Conservation (phyloP, 192 early-diverging fungal genomes). For the Borealophlyctis nickersoniae region DNA sequence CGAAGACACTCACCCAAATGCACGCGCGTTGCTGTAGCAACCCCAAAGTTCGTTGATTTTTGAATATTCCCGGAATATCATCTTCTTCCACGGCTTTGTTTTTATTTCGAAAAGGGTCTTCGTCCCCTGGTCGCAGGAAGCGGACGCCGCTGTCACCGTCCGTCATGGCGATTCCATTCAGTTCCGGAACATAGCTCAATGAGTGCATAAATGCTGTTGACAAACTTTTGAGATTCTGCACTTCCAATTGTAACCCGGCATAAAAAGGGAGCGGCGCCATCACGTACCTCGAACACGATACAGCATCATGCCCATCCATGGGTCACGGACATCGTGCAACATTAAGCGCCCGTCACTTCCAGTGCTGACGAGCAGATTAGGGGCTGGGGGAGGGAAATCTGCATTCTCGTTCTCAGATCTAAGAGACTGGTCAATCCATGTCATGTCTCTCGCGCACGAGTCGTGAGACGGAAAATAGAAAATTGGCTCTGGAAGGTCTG, state of each 20-base stretch:
- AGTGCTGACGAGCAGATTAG: slow-evolving; percentile 10
- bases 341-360: slow-evolving; percentile 32
- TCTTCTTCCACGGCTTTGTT: slow-evolving; percentile 9
- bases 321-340: slow-evolving; percentile 32
- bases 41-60: neutral
- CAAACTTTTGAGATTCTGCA: too few species aligned
- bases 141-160: slow-evolving; percentile 32
- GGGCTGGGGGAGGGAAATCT: neutral
- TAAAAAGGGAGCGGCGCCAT: neutral
- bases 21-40: slow-evolving; percentile 11
- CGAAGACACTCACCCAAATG: slow-evolving; percentile 22
- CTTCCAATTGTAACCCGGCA: slow-evolving; percentile 4
- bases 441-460: slow-evolving; percentile 7
- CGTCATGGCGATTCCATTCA: slow-evolving; percentile 22
- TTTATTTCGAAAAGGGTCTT: slow-evolving; percentile 9
- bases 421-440: neutral
- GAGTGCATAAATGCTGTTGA: slow-evolving; percentile 14
- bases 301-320: slow-evolving; percentile 16
- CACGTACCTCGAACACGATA: slow-evolving; percentile 31
- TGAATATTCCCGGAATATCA: neutral
- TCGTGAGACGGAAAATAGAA: slow-evolving; percentile 32
- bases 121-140: slow-evolving; percentile 23
- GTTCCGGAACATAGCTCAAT: neutral
- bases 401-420: slow-evolving; percentile 9
- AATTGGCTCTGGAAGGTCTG: slow-evolving; percentile 18